Conservation (phyloP, 768 basidiomycete species). For the Boletellus sp. region DNA sequence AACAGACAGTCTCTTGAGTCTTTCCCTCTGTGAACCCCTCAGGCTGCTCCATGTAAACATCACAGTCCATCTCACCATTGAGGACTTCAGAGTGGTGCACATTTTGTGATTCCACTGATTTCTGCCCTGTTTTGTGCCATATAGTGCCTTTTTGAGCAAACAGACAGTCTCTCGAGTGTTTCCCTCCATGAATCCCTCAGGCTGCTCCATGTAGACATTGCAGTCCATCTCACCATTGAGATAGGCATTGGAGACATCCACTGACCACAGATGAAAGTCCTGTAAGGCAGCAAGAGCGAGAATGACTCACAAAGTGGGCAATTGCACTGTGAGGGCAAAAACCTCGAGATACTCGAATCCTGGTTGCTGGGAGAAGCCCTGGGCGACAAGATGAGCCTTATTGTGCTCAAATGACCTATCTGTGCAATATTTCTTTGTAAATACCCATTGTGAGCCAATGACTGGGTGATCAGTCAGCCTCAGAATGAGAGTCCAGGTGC, state of each 20-base stretch:
- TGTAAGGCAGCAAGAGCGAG: background rate
- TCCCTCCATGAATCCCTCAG: background rate
- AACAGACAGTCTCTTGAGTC: background rate
- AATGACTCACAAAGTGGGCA: background rate
- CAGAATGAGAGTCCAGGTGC: conserved; percentile 20
- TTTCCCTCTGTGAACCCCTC: background rate
- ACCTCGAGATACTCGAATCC: conserved; percentile 36
- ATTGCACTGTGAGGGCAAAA: conserved; percentile 24
- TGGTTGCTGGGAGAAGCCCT: conserved; percentile 30
- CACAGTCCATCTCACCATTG: too few relatives aligned
- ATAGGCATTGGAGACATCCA: background rate
- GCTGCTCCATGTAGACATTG: background rate
- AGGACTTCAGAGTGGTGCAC: background rate
- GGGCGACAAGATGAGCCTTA: conserved; percentile 38
- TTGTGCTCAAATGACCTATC: conserved; percentile 32
- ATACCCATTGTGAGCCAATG: conserved; percentile 37
- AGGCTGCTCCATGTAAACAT: too few relatives aligned
- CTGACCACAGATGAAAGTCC: background rate
- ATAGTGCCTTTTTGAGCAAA: background rate
- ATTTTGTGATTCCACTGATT: background rate
- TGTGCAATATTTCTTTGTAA: conserved; percentile 14
- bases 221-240: background rate
- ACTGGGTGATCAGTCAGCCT: conserved; percentile 29
- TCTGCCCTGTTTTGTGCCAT: conserved; percentile 7
- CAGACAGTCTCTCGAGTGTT: background rate